Evolutionary conservation across 176 grass and related monocot genomes (phyloP).

Genomic region (Lolium multiflorum): DNA sequence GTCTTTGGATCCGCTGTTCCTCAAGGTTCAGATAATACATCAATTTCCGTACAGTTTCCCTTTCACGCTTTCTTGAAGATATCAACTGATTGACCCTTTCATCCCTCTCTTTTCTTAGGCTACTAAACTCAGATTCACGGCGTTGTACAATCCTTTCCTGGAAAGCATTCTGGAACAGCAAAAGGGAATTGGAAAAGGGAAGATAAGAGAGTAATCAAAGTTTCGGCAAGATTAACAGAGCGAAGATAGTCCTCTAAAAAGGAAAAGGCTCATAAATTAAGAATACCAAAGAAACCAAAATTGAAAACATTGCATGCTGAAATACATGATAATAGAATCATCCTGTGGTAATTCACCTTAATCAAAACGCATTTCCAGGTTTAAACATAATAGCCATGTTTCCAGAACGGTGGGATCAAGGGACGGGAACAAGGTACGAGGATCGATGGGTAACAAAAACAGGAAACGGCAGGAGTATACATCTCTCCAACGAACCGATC

Average conservation of each 20-base stretch:
- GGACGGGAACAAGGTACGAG: too few species aligned
- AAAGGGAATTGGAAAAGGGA: background rate
- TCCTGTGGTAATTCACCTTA: background rate
- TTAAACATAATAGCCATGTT: background rate
- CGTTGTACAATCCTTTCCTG: slow-evolving; percentile 64
- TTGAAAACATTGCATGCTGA: background rate
- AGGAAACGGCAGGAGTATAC: too few species aligned
- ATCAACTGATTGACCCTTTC: slow-evolving; percentile 73
- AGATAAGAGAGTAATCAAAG: background rate
- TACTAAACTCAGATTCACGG: slow-evolving; percentile 70
- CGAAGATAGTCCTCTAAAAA: background rate
- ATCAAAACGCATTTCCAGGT: background rate
- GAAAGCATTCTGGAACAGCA: slow-evolving; percentile 61
- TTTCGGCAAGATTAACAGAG: background rate
- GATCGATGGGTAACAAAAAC: too few species aligned
- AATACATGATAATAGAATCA: background rate
- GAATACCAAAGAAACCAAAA: background rate
- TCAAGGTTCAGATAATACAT: slow-evolving; percentile 80
- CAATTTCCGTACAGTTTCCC: slow-evolving; percentile 81
- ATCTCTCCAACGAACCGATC: too few species aligned
- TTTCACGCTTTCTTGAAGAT: slow-evolving; percentile 73
- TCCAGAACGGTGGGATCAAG: too few species aligned
- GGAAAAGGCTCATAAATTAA: background rate
- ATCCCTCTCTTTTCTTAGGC: slow-evolving; percentile 76
- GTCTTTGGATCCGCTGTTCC: slow-evolving; percentile 64